Evolutionary conservation across 73 alveolate species (phyloP), one percentile per base, ranked within the genome.

Genomic region (Blepharisma japonicum): DNA sequence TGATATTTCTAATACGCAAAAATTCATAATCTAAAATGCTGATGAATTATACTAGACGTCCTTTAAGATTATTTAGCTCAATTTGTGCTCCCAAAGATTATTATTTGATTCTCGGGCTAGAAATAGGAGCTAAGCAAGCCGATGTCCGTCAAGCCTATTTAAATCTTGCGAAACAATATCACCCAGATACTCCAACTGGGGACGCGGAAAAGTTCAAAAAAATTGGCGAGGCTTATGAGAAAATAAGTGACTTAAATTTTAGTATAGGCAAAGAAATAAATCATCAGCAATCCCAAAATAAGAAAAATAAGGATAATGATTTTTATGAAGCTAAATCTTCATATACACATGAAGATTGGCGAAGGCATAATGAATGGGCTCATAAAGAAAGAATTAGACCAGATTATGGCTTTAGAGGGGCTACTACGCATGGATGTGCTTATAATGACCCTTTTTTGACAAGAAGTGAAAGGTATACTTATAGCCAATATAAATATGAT

Each of bases 131-230:
- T 45, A 78, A 92, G 18, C 83, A 89, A 67, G 88, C 83, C 23
- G 99, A 96, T 54, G 89, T 96, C 79, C 93, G 96, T 78, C 81
- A 92, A 80, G 94, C 96, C 45, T 96, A 95, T 83, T 94, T 95
- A 61, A 91, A 89, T 84, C 87, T 92, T 46, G 98, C 98, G 0
- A 89, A 92, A 55, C 77, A 88, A 71, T 96, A 90, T 80, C 99
- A 96, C 56, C 99, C 99, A 8, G 99, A 96, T 87, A 89, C 91
- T 72, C 96, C 93, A 82, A 90, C 94, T 1, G 96, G 90, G 68
- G 98, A 98, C 0, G 92, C 86, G 81, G 99, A 91, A 77, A 95
- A 91, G 72, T 94, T 95, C 55, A 95, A 91, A 50, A 91, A 87
- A 71, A 89, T 94, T 6, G 96, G 90, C 55, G 83, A 83, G 55